Evolutionary conservation across 345 rosid species (phyloP), one percentile per base, ranked within the genome.

Genomic region (Gossypium ekmanianum): DNA sequence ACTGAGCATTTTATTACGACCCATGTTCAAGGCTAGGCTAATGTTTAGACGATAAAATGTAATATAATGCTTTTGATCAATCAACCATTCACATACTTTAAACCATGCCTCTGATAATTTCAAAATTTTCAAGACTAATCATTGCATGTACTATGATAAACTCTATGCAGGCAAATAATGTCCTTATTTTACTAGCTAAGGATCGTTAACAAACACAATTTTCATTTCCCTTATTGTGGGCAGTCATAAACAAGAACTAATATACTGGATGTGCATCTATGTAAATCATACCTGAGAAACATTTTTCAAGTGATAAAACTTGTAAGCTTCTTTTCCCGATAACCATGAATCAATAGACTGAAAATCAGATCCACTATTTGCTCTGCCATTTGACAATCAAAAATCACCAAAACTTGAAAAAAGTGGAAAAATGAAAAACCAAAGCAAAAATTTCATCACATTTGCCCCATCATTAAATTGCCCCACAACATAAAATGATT

Each of bases 291-390:
- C 99, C 96, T 91, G 93, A 73, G 96, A 88, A 69, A 90, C 86
- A 85, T 65, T 87, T 87, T 74, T 87, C 70, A 90, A 80, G 78
- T 93, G 99, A 79, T 91, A 95, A 85, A 90, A 95, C 27, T 75
- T 87, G 74, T 84, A 78, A 26, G 86, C 82, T 70, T 84, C 90
- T 76, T 59, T 84, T 72, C 74, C 82, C 13, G 72, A 73, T 69
- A 87, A 72, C 61, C 75, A 78, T 61, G 86, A 76, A 75, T 87
- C 88, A 63, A 74, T 29, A 16, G 75, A 78, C 70, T 75, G 75
- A 66, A 81, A 65, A 76, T 82, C 81, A 74, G 81, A 78, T 77
- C 83, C 88, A 66, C 61, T 75, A 68, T 80, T 87, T 75, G 78
- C 79, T 69, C 98, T 91, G 88, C 57, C 69, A 85, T 20, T 74